Evolutionary conservation across 1,139 yeast species (phyloP).

Genomic region (Sugiyamaella neomexicana): DNA sequence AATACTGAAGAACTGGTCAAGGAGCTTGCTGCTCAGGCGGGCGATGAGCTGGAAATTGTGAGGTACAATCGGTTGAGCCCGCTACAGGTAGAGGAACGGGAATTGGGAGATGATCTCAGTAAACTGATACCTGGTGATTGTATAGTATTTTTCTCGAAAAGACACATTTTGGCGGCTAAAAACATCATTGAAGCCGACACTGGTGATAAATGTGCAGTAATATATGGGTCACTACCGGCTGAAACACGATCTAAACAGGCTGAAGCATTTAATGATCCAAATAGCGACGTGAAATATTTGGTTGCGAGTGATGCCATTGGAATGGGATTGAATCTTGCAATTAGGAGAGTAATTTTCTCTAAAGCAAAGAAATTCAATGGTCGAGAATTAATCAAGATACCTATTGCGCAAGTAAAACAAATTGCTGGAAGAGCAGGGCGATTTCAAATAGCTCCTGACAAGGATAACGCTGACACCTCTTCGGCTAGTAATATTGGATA

Average conservation of each 20-base stretch:
- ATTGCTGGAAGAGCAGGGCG: constrained; percentile 98
- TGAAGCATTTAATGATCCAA: constrained; percentile 59
- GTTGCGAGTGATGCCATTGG: constrained; percentile 98
- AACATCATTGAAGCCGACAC: constrained; percentile 45
- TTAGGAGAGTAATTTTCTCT: constrained; percentile 75
- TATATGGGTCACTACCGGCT: constrained; percentile 95
- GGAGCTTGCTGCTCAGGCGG: constrained; percentile 62
- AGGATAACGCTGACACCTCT: constrained; percentile 19
- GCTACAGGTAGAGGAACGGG: constrained; percentile 53
- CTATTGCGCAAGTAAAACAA: constrained; percentile 68
- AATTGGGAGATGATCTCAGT: constrained; percentile 38
- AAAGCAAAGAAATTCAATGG: constrained; percentile 75
- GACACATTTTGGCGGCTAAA: constrained; percentile 33
- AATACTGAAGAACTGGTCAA: constrained; percentile 69
- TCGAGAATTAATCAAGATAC: constrained; percentile 46
- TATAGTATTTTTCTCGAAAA: constrained; percentile 81
- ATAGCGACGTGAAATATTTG: constrained; percentile 70
- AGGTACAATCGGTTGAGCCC: constrained; percentile 75
- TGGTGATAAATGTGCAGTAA: constrained; percentile 73
- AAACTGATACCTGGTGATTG: constrained; percentile 72
- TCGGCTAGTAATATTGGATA: constrained; percentile 45
- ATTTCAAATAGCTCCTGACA: constrained; percentile 44
- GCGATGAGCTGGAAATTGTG: constrained; percentile 72
- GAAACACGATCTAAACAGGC: constrained; percentile 91
- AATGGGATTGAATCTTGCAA: constrained; percentile 90